These are phyloP conservation scores for Cladosporium oxysporum DNA, from an alignment of 2,329 filamentous ascomycete genomes.

Conservation along the genomic window DNA sequence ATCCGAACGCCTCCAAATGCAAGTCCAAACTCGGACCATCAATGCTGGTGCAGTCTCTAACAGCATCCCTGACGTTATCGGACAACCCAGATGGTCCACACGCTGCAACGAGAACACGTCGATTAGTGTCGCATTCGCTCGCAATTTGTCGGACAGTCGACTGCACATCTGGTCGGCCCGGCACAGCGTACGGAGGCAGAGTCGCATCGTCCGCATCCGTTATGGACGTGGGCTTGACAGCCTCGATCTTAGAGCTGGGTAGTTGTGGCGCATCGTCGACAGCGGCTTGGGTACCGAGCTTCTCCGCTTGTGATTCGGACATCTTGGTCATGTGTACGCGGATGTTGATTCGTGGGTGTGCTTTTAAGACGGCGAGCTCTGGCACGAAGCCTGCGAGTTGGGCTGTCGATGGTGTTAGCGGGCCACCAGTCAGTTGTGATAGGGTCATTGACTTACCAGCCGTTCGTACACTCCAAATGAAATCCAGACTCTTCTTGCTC, in stretches of 20 bases:
- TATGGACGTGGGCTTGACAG: background rate
- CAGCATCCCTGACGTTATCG: slow-evolving; percentile 20
- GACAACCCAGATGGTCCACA: slow-evolving; percentile 33
- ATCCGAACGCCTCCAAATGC: slow-evolving; percentile 28
- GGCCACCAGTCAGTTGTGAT: background rate
- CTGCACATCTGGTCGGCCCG: slow-evolving; percentile 21
- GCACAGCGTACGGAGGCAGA: background rate
- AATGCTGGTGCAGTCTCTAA: slow-evolving; percentile 15
- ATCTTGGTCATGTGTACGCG: slow-evolving; percentile 52
- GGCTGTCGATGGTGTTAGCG: slow-evolving; percentile 7
- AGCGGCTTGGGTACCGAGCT: background rate
- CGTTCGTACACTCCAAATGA: slow-evolving; percentile 29
- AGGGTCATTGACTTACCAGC: slow-evolving; percentile 12
- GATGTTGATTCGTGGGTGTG: slow-evolving; percentile 49
- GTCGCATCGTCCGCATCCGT: background rate
- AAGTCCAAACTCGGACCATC: slow-evolving; percentile 25
- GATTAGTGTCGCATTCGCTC: slow-evolving; percentile 9
- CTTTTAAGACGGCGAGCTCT: slow-evolving; percentile 50
- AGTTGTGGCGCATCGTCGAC: background rate
- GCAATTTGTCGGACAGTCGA: slow-evolving; percentile 21
- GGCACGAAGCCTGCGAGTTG: slow-evolving; percentile 53
- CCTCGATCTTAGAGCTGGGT: background rate
- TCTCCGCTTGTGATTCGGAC: background rate
- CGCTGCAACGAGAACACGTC: slow-evolving; percentile 29
- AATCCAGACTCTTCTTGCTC: slow-evolving; percentile 54